phyloP scores from a whole-genome alignment of 306 rosid species.

The Parietaria judaica region DNA sequence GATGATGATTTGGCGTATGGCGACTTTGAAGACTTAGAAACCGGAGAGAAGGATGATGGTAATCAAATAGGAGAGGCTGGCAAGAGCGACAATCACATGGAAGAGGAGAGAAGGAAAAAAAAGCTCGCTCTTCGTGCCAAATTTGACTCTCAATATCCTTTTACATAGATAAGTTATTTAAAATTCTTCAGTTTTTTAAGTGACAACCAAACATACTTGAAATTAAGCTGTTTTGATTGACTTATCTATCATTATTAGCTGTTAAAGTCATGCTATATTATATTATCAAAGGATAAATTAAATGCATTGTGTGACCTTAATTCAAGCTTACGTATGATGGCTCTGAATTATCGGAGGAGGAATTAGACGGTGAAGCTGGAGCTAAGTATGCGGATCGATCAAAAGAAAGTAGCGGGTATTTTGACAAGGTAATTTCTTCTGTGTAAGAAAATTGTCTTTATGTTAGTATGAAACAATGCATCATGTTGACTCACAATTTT shows the following conservation, averaged over 20 bases:
- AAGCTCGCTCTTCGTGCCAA: conserved; percentile 82
- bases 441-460: conserved; percentile 3
- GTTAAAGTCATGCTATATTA: not conserved
- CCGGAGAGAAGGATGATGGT: conserved; percentile 45
- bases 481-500: not conserved
- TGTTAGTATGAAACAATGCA: conserved; percentile 7
- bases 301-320: conserved; percentile 50
- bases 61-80: conserved; percentile 22
- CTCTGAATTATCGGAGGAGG: conserved; percentile 49
- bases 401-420: conserved; percentile 46
- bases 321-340: conserved; percentile 44
- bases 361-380: conserved; percentile 31
- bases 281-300: not conserved
- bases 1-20: conserved; percentile 52
- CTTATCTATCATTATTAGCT: not conserved
- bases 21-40: conserved; percentile 95
- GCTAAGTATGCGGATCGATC: conserved; percentile 37
- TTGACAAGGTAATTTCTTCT: conserved; percentile 62
- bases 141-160: conserved; percentile 91
- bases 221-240: not conserved
- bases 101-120: conserved; percentile 53
- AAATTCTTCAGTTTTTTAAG: no score
- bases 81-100: conserved; percentile 25
- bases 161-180: not conserved
- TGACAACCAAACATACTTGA: no score